Conservation (phyloP, 495 filamentous ascomycete species). For the Xylaria palmicola region DNA sequence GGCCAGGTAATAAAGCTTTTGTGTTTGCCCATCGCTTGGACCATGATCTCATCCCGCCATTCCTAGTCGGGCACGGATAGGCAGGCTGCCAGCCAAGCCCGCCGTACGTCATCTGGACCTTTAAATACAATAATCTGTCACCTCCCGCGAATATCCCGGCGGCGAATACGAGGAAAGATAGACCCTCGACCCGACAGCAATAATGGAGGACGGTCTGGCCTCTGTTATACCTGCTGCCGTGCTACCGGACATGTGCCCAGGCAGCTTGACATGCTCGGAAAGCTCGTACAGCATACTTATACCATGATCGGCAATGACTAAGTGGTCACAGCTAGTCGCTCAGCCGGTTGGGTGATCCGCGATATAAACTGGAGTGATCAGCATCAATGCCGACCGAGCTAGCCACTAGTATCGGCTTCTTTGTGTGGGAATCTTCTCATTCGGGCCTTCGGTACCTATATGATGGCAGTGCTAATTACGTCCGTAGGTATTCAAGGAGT, state of each 20-base stretch:
- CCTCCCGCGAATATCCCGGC: neutral
- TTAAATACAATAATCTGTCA: neutral
- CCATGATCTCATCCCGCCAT: neutral
- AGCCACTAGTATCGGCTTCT: too few relatives aligned
- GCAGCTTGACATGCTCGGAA: neutral
- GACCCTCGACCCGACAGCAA: neutral
- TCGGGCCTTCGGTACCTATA: too few relatives aligned
- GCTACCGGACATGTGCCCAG: neutral
- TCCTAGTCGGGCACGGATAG: neutral
- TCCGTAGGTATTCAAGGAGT: too few relatives aligned
- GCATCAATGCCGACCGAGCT: too few relatives aligned
- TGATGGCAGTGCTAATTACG: too few relatives aligned
- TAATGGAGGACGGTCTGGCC: neutral
- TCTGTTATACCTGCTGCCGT: neutral
- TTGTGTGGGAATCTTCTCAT: neutral
- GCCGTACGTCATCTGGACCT: neutral
- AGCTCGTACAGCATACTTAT: neutral
- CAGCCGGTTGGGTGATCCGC: too few relatives aligned
- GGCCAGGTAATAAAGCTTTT: neutral
- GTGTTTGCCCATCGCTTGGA: neutral
- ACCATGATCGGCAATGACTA: neutral
- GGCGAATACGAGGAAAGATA: neutral
- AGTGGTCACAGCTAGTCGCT: neutral
- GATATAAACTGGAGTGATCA: too few relatives aligned
- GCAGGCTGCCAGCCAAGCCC: neutral